Evolutionary conservation across 2,329 filamentous ascomycete genomes (phyloP).

Genomic region (Metarhizium anisopliae): DNA sequence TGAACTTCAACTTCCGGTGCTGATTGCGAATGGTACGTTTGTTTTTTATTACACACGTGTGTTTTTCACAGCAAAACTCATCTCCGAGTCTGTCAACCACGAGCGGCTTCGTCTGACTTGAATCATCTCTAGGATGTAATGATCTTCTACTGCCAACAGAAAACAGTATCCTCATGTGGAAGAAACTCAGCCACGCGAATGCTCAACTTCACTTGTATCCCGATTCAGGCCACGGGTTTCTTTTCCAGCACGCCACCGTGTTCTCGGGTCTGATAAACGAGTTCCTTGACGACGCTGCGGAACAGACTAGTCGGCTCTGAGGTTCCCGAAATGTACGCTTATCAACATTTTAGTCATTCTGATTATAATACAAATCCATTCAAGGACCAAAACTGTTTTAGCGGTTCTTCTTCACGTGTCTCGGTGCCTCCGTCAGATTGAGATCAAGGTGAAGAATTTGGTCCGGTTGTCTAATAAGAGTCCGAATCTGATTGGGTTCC

Average conservation of each 20-base stretch:
- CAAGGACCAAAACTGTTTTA: background rate
- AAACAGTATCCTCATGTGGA: conserved; percentile 29
- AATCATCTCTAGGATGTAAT: conserved; percentile 18
- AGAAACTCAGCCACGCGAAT: conserved; percentile 20
- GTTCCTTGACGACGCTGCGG: conserved; percentile 16
- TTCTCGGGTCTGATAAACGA: conserved; percentile 23
- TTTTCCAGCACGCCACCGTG: conserved; percentile 23
- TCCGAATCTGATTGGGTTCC: background rate
- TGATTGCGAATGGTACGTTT: conserved; percentile 29
- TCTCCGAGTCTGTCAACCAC: too few relatives aligned
- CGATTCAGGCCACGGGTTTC: conserved; percentile 26
- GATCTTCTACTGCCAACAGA: conserved; percentile 26
- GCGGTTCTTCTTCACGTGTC: background rate
- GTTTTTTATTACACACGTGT: background rate
- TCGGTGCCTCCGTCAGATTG: background rate
- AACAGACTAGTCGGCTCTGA: conserved; percentile 4
- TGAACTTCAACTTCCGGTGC: conserved; percentile 24
- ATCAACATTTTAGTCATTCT: background rate
- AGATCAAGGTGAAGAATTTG: background rate
- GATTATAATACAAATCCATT: background rate
- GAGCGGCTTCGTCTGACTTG: background rate
- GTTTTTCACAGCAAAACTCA: too few relatives aligned
- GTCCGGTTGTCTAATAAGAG: background rate
- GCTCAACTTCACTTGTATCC: conserved; percentile 26
- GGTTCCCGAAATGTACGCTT: background rate